Percentiles rank a stretch among this genome's conserved stretches.
These are phyloP conservation scores for Candida michaelii DNA, from an alignment of 805 yeast genomes.

Conservation along the genomic window DNA sequence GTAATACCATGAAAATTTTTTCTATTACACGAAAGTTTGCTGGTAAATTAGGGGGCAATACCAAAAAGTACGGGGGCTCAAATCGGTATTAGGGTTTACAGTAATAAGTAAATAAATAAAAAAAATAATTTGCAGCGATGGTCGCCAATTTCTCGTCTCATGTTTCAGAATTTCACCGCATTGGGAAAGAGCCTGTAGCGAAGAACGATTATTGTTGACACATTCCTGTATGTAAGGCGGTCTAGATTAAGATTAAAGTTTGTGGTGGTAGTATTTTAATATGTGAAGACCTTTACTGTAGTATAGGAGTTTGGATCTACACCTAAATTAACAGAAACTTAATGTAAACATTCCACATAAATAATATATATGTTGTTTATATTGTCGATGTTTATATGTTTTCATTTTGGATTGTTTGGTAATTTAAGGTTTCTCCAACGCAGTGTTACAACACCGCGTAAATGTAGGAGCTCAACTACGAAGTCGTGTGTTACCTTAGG, in stretches of 20 bases:
- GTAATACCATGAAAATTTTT: background rate
- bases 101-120: constrained; percentile 5
- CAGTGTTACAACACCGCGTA: background rate
- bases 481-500: background rate
- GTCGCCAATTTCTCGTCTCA: background rate
- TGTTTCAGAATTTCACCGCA: constrained; percentile 11
- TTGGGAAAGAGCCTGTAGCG: background rate
- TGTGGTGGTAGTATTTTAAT: too few species aligned
- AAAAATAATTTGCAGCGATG: constrained; percentile 8
- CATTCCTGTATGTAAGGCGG: background rate
- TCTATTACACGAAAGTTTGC: background rate
- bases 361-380: too few species aligned
- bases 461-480: background rate
- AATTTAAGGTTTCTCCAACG: background rate
- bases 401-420: constrained; percentile 1
- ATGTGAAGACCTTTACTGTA: too few species aligned
- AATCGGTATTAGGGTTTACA: background rate
- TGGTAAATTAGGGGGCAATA: background rate
- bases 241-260: too few species aligned
- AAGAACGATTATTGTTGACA: background rate
- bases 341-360: too few species aligned
- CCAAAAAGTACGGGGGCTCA: background rate
- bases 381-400: background rate
- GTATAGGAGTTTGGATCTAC: too few species aligned
- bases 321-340: too few species aligned